Evolutionary conservation across 345 rosid species (phyloP), one percentile per base, ranked within the genome.

Genomic region (Geranium brycei): DNA sequence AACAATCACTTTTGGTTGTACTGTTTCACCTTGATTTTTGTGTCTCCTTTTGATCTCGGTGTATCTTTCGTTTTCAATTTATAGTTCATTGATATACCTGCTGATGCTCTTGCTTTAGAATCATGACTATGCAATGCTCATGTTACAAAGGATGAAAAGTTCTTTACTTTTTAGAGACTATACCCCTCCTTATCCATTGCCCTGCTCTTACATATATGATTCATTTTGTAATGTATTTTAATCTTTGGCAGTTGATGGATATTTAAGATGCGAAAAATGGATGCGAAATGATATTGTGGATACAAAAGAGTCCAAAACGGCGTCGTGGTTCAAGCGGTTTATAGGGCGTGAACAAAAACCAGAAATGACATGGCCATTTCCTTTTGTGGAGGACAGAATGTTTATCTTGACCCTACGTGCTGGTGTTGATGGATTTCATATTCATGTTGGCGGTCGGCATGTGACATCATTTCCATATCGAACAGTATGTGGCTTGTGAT

Each of bases 261-360:
- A 66, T 69, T 61, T 62, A 38, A 82, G 91, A 81, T 93, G 99
- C 74, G 96, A 88, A 76, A 93, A 90, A 73, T 93, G 99, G 99
- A 84, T 84, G 60, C 87, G 82, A 68, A 72, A 81, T 75, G 99
- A 84, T 75, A 73, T 76, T 73, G 81, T 76, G 60, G 91, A 93
- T 66, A 71, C 86, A 19, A 90, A 83, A 77, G 97, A 85, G 70
- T 85, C 97, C 12, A 93, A 83, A 83, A 85, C 96, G 66, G 73
- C 88, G 53, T 87, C 96, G 66, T 93, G 99, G 99, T 90, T 93
- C 71, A 80, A 88, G 72, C 78, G 99, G 72, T 93, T 93, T 74
- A 88, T 93, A 61, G 99, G 96, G 58, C 92, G 96, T 69, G 87
- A 84, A 67, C 97, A 93, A 83, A 93, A 90, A 81, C 99, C 97